These are phyloP conservation scores for Trichoderma endophyticum DNA, from an alignment of 2,329 filamentous ascomycete genomes.

Conservation along the genomic window DNA sequence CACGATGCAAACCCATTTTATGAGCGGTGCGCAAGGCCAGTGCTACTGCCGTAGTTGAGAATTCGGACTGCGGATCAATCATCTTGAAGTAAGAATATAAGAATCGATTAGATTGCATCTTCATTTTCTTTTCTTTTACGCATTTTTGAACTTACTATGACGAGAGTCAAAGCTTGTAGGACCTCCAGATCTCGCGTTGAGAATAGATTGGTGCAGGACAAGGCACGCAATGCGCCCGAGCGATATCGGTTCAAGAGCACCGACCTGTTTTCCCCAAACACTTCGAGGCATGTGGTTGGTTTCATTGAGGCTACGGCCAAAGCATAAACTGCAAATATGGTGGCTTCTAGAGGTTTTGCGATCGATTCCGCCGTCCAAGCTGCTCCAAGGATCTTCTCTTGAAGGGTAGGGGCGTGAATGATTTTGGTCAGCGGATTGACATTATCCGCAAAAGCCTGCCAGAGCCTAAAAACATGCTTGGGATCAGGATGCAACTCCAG, in stretches of 20 bases:
- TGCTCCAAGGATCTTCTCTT: constrained; percentile 62
- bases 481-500: constrained; percentile 56
- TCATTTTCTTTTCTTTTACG: not conserved
- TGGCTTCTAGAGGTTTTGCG: constrained; percentile 55
- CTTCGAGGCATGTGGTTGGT: constrained; percentile 40
- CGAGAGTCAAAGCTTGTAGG: constrained; percentile 56
- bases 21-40: constrained; percentile 62
- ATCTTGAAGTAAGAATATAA: not conserved
- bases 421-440: constrained; percentile 72
- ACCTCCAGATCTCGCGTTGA: not conserved
- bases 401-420: constrained; percentile 68
- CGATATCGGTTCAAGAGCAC: constrained; percentile 46
- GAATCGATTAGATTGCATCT: not conserved
- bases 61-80: constrained; percentile 36
- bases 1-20: constrained; percentile 64
- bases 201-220: not conserved
- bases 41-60: constrained; percentile 57
- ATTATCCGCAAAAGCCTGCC: constrained; percentile 71
- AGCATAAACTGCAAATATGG: constrained; percentile 64
- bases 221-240: constrained; percentile 55
- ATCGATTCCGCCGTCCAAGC: constrained; percentile 53
- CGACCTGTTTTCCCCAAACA: constrained; percentile 38
- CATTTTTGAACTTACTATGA: constrained; percentile 42
- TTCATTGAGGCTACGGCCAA: constrained; percentile 61
- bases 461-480: constrained; percentile 65